A percentile compares a stretch with the other conserved stretches of the same genome.
Evolutionary conservation across 2,329 filamentous ascomycete genomes (phyloP).

Genomic region (Ascochyta viciae-villosae): DNA sequence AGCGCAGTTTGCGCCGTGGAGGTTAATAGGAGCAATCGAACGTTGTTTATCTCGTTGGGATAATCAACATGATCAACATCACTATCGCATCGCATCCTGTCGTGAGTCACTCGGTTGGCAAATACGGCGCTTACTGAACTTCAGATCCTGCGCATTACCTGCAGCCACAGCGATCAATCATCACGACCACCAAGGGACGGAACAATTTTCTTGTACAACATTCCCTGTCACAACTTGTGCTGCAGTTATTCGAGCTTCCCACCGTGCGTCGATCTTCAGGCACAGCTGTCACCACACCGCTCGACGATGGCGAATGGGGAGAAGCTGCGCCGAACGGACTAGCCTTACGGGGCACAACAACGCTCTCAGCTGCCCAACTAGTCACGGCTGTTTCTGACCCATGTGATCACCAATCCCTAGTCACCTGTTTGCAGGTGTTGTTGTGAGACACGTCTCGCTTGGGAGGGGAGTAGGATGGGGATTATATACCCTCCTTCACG

Average conservation of each 20-base stretch:
- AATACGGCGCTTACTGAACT: background rate
- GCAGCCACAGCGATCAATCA: background rate
- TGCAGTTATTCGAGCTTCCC: background rate
- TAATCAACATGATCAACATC: constrained; percentile 7
- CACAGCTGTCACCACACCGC: constrained; percentile 11
- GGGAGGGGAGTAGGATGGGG: background rate
- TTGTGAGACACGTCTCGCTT: constrained; percentile 19
- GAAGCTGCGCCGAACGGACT: constrained; percentile 1
- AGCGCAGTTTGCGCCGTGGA: constrained; percentile 18
- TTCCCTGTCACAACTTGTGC: background rate
- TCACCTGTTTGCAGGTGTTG: constrained; percentile 14
- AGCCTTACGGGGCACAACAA: constrained; percentile 13
- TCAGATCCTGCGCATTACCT: background rate
- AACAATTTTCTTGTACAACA: background rate
- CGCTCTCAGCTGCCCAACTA: constrained; percentile 18
- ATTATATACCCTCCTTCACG: constrained; percentile 10
- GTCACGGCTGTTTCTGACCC: constrained; percentile 16
- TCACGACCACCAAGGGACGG: background rate
- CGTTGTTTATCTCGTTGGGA: constrained; percentile 8
- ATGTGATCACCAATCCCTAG: constrained; percentile 8
- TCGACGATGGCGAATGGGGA: constrained; percentile 10
- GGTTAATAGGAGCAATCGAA: constrained; percentile 16
- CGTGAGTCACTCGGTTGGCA: constrained; percentile 8
- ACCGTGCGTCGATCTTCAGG: constrained; percentile 10
- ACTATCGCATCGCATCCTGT: background rate